phyloP scores from a whole-genome alignment of 1,139 yeast genomes.

The Arxiozyma bovina region DNA sequence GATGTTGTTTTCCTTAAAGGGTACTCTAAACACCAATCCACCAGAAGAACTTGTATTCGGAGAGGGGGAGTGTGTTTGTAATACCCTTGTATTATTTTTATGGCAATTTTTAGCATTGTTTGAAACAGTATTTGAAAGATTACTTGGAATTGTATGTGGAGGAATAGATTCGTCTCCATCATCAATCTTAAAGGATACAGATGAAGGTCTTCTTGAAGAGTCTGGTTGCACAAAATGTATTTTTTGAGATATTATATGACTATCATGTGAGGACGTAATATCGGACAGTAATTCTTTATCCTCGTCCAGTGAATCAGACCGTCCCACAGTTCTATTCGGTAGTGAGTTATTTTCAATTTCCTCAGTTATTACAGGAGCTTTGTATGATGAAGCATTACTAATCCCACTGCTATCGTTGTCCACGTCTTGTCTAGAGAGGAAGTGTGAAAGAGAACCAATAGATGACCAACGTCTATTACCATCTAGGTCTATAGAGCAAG shows the following conservation, averaged over 20 bases:
- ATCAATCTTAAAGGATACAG: neutral
- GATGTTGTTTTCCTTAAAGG: slow-evolving; percentile 42
- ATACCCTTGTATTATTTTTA: slow-evolving; percentile 1
- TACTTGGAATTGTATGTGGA: slow-evolving; percentile 4
- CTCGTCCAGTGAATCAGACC: neutral
- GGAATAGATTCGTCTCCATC: slow-evolving; percentile 6
- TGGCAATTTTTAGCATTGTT: neutral
- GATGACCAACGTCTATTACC: neutral
- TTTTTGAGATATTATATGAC: neutral
- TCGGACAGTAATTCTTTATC: neutral
- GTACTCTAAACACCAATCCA: slow-evolving; percentile 44
- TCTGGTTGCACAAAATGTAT: neutral
- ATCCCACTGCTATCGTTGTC: neutral
- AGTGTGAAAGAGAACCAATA: slow-evolving; percentile 3
- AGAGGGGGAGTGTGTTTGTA: slow-evolving; percentile 2
- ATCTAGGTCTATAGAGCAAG: neutral
- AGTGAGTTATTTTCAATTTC: neutral
- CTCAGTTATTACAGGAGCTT: neutral
- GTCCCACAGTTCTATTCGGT: neutral
- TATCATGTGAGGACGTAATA: neutral
- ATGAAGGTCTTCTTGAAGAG: neutral
- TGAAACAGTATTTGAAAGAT: neutral
- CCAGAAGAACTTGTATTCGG: slow-evolving; percentile 27
- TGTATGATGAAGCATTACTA: neutral
- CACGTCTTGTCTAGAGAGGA: neutral